Evolutionary conservation across 2,329 filamentous ascomycete genomes (phyloP).

Genomic region (Nemania abortiva): DNA sequence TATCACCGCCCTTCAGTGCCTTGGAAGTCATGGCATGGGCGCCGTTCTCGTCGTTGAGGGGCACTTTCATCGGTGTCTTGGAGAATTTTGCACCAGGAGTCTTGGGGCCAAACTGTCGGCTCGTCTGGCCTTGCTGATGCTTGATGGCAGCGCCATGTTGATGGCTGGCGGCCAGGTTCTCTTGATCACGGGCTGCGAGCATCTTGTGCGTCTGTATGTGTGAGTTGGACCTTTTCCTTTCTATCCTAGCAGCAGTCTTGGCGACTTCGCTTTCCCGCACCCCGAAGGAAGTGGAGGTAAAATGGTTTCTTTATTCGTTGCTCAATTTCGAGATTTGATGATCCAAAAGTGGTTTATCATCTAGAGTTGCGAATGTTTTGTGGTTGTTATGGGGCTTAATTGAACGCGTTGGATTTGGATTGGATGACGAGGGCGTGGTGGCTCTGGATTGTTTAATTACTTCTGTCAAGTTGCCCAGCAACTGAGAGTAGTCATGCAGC

Average conservation of each 20-base stretch:
- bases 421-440: conserved; percentile 13
- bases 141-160: conserved; percentile 79
- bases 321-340: conserved; percentile 10
- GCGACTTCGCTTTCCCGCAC: conserved; percentile 12
- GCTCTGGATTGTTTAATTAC: conserved; percentile 40
- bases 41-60: conserved; percentile 89
- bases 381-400: conserved; percentile 33
- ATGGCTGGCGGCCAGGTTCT: conserved; percentile 83
- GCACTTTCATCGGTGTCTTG: conserved; percentile 84
- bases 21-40: conserved; percentile 63
- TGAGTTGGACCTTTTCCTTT: conserved; percentile 44
- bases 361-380: conserved; percentile 19
- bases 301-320: conserved; percentile 2
- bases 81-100: conserved; percentile 81
- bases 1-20: conserved; percentile 62
- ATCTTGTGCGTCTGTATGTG: conserved; percentile 71
- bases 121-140: conserved; percentile 68
- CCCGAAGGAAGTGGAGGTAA: conserved; percentile 13
- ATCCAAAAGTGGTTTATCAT: conserved; percentile 14
- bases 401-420: conserved; percentile 18
- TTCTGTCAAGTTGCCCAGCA: conserved; percentile 40
- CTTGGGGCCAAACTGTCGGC: conserved; percentile 60
- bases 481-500: conserved; percentile 25
- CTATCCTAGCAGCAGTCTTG: conserved; percentile 11
- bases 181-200: conserved; percentile 86